These are phyloP conservation scores for Firmiana major DNA, from an alignment of 345 rosid genomes.

Conservation along the genomic window DNA sequence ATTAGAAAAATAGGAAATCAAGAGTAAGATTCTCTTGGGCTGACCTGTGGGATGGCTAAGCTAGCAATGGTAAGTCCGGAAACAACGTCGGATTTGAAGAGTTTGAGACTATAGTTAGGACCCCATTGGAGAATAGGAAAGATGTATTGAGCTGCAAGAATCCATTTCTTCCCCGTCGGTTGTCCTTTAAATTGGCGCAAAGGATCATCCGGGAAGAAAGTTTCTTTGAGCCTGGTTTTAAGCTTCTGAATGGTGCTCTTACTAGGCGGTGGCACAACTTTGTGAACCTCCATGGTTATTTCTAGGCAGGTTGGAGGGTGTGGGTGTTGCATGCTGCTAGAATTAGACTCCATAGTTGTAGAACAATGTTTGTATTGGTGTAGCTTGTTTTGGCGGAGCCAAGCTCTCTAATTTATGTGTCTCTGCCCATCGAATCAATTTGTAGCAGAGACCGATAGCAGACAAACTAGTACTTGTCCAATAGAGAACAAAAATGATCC, in stretches of 20 bases:
- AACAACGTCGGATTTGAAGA: conserved; percentile 79
- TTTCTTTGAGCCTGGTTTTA: conserved; percentile 63
- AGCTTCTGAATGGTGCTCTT: conserved; percentile 52
- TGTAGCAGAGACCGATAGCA: conserved; percentile 23
- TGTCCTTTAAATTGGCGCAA: conserved; percentile 88
- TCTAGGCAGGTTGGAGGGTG: conserved; percentile 28
- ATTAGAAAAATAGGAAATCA: not conserved
- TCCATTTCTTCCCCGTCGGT: conserved; percentile 41
- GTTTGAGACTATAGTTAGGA: conserved; percentile 22
- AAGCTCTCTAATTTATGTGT: not conserved
- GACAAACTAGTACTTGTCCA: conserved; percentile 19
- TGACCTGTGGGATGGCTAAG: conserved; percentile 95
- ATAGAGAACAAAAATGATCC: not conserved
- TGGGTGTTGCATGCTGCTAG: conserved; percentile 3
- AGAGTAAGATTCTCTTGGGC: not conserved
- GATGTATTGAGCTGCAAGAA: conserved; percentile 64
- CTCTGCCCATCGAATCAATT: conserved; percentile 15
- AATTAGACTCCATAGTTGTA: conserved; percentile 28
- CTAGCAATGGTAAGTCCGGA: conserved; percentile 97
- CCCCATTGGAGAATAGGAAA: conserved; percentile 93
- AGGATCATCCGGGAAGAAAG: conserved; percentile 95
- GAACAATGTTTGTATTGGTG: not conserved
- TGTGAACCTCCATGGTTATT: conserved; percentile 57
- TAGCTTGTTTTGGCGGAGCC: not conserved
- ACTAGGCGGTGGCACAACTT: conserved; percentile 71